Percentiles rank a stretch among this genome's conserved stretches.
Evolutionary conservation across 208 protist species (phyloP).

Genomic region (Acanthamoeba polyphaga): DNA sequence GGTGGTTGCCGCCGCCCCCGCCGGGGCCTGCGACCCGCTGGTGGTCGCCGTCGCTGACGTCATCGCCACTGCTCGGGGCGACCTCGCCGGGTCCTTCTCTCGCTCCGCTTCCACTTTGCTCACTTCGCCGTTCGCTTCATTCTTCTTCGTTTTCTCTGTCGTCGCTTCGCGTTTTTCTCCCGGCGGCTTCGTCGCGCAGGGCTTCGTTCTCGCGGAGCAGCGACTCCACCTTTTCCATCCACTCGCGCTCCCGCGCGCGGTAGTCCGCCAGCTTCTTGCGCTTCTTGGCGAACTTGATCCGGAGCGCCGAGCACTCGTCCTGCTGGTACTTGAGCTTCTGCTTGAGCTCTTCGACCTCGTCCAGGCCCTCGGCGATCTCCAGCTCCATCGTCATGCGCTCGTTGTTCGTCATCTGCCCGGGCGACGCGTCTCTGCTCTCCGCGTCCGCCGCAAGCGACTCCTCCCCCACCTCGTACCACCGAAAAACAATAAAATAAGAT

Average conservation of each 20-base stretch:
- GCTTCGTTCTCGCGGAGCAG: slow-evolving; percentile 14
- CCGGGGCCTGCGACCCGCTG: not conserved
- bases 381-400: not conserved
- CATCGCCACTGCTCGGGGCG: too few relatives aligned
- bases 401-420: not conserved
- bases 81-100: too few relatives aligned
- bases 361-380: not conserved
- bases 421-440: not conserved
- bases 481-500: too few relatives aligned
- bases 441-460: too few relatives aligned
- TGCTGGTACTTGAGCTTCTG: not conserved
- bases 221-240: slow-evolving; percentile 6
- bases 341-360: slow-evolving; percentile 54
- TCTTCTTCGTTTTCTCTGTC: not conserved
- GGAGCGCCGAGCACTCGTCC: not conserved
- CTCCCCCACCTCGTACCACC: too few relatives aligned
- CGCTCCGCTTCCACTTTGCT: too few relatives aligned
- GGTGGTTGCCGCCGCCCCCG: too few relatives aligned
- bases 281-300: slow-evolving; percentile 28
- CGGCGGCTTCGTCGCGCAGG: not conserved
- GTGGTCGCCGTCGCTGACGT: too few relatives aligned
- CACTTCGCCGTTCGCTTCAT: too few relatives aligned
- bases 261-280: not conserved
- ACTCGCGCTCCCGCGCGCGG: not conserved
- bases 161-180: not conserved